Evolutionary conservation across 208 protist species (phyloP).

Genomic region (Hexamita inflata): DNA sequence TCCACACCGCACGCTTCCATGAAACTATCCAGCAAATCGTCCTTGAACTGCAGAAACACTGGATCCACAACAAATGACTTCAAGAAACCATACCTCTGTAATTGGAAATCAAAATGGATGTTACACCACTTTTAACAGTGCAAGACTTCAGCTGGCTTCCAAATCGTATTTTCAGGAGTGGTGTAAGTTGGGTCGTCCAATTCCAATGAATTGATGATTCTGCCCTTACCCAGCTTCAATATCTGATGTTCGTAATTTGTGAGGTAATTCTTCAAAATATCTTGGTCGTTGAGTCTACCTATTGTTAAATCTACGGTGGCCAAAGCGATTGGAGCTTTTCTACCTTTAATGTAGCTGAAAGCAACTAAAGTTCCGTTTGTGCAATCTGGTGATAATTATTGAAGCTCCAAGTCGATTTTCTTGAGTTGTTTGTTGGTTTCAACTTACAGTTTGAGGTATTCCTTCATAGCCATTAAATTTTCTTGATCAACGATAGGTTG

Average conservation of each 20-base stretch:
- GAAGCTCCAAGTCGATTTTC: background rate
- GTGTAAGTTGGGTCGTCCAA: background rate
- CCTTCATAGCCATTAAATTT: background rate
- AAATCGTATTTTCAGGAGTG: background rate
- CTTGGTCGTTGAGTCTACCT: background rate
- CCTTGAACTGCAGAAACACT: conserved; percentile 12
- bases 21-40: background rate
- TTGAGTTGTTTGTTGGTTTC: too few relatives aligned
- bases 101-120: background rate
- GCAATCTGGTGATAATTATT: background rate
- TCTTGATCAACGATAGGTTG: background rate
- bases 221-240: background rate
- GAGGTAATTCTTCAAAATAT: background rate
- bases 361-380: background rate
- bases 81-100: background rate
- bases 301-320: background rate
- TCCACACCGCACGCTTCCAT: background rate
- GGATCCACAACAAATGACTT: conserved; percentile 5
- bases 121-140: background rate
- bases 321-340: background rate
- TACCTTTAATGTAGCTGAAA: background rate
- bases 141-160: background rate
- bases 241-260: background rate
- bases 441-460: too few relatives aligned
- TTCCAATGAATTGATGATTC: background rate